These are phyloP conservation scores for Parastagonospora nodorum DNA, from an alignment of 2,329 filamentous ascomycete genomes.

Conservation along the genomic window DNA sequence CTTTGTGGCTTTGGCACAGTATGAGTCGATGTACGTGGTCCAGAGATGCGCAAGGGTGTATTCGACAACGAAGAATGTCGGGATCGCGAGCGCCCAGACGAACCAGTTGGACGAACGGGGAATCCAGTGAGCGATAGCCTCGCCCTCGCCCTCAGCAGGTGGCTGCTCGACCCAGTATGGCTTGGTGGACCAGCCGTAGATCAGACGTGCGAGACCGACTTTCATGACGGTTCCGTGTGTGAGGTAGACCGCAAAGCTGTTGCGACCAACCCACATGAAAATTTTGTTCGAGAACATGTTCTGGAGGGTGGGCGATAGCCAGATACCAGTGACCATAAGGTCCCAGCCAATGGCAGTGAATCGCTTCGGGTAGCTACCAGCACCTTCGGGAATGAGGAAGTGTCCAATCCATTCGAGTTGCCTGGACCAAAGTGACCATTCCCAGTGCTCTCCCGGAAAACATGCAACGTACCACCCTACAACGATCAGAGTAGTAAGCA, in stretches of 20 bases:
- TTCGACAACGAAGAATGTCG: conserved; percentile 53
- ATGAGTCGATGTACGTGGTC: conserved; percentile 58
- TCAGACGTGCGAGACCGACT: conserved; percentile 57
- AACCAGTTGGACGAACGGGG: conserved; percentile 46
- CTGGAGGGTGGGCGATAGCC: conserved; percentile 56
- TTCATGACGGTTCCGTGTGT: conserved; percentile 60
- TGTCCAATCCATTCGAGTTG: conserved; percentile 48
- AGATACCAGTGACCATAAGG: conserved; percentile 57
- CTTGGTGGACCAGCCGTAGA: conserved; percentile 57
- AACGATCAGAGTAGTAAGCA: conserved; percentile 47
- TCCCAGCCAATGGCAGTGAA: conserved; percentile 57
- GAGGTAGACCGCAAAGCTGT: conserved; percentile 62
- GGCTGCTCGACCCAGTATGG: conserved; percentile 48
- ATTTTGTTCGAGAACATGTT: conserved; percentile 56
- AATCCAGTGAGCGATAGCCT: conserved; percentile 50
- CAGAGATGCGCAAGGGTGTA: conserved; percentile 57
- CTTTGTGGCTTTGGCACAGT: conserved; percentile 55
- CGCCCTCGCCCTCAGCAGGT: conserved; percentile 44
- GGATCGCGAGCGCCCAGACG: conserved; percentile 50
- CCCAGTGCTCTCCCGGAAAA: conserved; percentile 57
- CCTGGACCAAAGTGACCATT: conserved; percentile 57
- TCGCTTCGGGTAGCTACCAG: conserved; percentile 48
- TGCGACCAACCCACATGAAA: conserved; percentile 60
- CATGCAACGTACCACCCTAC: conserved; percentile 55
- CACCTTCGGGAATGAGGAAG: conserved; percentile 55